Percentiles rank a stretch among this genome's conserved stretches.
Conservation (phyloP, 2,329 filamentous ascomycete species). For the Paracoccidioides lutzii region DNA sequence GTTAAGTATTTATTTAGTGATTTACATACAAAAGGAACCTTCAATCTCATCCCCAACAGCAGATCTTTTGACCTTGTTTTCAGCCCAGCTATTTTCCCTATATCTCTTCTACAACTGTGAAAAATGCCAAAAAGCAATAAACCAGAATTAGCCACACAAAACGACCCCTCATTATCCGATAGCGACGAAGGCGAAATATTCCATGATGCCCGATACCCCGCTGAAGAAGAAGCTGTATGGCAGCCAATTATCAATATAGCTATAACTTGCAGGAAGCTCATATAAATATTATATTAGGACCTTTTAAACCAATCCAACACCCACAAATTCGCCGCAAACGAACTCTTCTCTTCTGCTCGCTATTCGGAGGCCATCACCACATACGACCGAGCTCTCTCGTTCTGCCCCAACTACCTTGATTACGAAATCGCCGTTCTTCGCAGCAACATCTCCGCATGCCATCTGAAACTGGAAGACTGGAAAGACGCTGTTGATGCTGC, state of each 20-base stretch:
- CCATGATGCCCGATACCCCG: constrained; percentile 32
- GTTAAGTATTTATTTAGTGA: too few relatives aligned
- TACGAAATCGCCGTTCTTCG: constrained; percentile 79
- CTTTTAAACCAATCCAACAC: constrained; percentile 59
- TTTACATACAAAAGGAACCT: background rate
- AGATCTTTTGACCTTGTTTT: background rate
- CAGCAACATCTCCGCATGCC: constrained; percentile 80
- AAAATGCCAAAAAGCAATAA: background rate
- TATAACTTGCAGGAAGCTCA: background rate
- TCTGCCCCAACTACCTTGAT: constrained; percentile 72
- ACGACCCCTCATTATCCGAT: constrained; percentile 15
- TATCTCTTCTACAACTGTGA: background rate
- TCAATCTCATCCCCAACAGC: background rate
- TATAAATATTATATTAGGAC: constrained; percentile 31
- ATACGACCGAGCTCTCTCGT: constrained; percentile 67
- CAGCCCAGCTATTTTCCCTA: background rate
- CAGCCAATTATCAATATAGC: background rate
- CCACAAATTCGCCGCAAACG: constrained; percentile 65
- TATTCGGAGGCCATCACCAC: constrained; percentile 67
- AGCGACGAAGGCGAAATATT: constrained; percentile 28
- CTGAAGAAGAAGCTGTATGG: constrained; percentile 36
- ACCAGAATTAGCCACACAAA: background rate
- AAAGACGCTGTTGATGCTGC: constrained; percentile 66
- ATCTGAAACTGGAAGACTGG: constrained; percentile 76
- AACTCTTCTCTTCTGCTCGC: constrained; percentile 58